Evolutionary conservation across 257 asterid genomes (phyloP), one percentile per base, ranked within the genome.

Genomic region (Knoxia roxburghii): DNA sequence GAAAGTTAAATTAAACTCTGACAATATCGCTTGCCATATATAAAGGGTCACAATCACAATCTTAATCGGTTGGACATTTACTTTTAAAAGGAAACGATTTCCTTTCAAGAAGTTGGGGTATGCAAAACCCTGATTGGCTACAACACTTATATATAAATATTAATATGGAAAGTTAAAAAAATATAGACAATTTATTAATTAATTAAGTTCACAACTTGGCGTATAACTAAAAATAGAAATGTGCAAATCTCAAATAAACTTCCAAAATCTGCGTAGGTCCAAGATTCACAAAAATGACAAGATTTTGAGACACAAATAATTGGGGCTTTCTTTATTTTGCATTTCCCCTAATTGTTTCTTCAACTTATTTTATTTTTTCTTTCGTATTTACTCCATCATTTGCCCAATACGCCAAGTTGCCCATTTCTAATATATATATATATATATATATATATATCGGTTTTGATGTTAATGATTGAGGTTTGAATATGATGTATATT

Each of bases 221-320:
- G 40, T 57, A 2, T 15, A 2, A 24, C 37, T 27, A 17, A 27
- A 57, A 57, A 10, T 14, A 57, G 63, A 27, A 32, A 57, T 30
- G 41, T 32, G 7, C 43, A 32, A 30, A 4, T 27, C 64, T 7
- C 33, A 30, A 33, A 59, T 59, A 21, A 33, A 59, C 46, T 18
- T 35, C 46, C 64, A 59, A 33, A 59, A 59, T 59, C 64, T 59
- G 27, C 13, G 64, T 33, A 33, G 64, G 64, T 59, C 64, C 64
- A 20, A 21, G 27, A 8, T 18, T 11, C 40, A 1, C 24, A 30
- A 9, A 46, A 56, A 27, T 29, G 64, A 3, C 5, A 8, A 32
- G 64, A 59, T 59, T 13, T 59, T 59, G 39, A 32, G 62, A 15
- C 6, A 6, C n/a, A n/a, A 1, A 57, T 29, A 57, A 15, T 57